Evolutionary conservation across 2,329 filamentous ascomycete species (phyloP).

Genomic region (Talaromyces sp.): DNA sequence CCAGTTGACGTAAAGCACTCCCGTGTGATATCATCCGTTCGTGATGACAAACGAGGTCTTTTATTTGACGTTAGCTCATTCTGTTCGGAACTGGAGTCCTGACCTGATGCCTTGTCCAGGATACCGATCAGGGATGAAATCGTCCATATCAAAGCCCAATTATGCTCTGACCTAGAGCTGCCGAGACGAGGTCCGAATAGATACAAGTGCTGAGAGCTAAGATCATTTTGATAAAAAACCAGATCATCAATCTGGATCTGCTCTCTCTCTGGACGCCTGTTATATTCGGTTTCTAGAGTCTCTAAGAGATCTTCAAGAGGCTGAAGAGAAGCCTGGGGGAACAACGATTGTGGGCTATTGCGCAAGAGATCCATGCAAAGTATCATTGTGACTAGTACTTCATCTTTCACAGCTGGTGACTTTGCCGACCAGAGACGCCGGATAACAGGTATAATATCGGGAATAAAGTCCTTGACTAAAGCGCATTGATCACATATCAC

Average conservation of each 20-base stretch:
- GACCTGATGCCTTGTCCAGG: conserved; percentile 29
- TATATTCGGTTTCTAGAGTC: conserved; percentile 74
- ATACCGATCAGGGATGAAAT: conserved; percentile 41
- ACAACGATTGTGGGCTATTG: conserved; percentile 36
- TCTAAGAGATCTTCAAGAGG: conserved; percentile 65
- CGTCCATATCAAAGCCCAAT: conserved; percentile 40
- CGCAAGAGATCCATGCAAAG: conserved; percentile 61
- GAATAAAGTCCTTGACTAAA: conserved; percentile 59
- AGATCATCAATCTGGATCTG: conserved; percentile 77
- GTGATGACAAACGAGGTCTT: conserved; percentile 36
- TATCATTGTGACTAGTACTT: conserved; percentile 71
- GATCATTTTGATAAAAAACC: conserved; percentile 46
- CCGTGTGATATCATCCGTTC: conserved; percentile 34
- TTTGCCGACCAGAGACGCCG: conserved; percentile 75
- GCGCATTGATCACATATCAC: conserved; percentile 66
- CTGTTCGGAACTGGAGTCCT: conserved; percentile 13
- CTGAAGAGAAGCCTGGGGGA: conserved; percentile 37
- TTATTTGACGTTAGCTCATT: conserved; percentile 29
- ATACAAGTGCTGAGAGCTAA: conserved; percentile 34
- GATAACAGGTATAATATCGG: conserved; percentile 66
- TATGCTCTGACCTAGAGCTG: conserved; percentile 35
- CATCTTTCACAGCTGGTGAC: conserved; percentile 64
- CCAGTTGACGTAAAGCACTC: conserved; percentile 37
- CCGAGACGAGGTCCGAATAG: conserved; percentile 38
- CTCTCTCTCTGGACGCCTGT: conserved; percentile 65